Evolutionary conservation across 2,329 filamentous ascomycete species (phyloP).

Genomic region (Fusarium fujikuroi): DNA sequence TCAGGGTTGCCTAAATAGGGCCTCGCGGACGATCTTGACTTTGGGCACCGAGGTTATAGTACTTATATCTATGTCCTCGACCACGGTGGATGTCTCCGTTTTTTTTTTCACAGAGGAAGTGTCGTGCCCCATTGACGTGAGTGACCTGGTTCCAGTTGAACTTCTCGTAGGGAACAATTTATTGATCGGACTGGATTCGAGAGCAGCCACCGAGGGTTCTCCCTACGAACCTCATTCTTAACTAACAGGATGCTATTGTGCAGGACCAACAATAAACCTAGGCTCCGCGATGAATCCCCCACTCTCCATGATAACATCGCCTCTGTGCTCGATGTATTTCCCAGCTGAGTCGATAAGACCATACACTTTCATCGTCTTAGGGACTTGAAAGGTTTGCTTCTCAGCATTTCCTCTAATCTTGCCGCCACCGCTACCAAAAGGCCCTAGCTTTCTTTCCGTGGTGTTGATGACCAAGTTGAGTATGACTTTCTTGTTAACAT

Average conservation of each 20-base stretch:
- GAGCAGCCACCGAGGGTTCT: too few relatives aligned
- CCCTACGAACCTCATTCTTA: too few relatives aligned
- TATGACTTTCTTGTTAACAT: neutral
- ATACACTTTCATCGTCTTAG: neutral
- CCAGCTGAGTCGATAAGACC: neutral
- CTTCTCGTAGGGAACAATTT: too few relatives aligned
- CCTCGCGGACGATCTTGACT: too few relatives aligned
- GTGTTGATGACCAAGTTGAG: neutral
- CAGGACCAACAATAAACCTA: neutral
- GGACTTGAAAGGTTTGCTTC: neutral
- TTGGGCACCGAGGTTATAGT: too few relatives aligned
- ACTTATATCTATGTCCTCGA: too few relatives aligned
- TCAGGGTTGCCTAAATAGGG: too few relatives aligned
- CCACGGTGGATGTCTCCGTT: too few relatives aligned
- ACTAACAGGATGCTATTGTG: rapidly evolving
- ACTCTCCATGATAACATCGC: neutral
- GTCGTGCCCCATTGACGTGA: too few relatives aligned
- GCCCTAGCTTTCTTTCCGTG: neutral
- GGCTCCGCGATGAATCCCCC: neutral
- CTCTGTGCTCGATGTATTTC: neutral
- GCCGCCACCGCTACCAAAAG: neutral
- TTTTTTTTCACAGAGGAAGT: too few relatives aligned
- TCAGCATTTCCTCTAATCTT: neutral
- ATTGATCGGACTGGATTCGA: too few relatives aligned
- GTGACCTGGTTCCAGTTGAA: too few relatives aligned